phyloP scores from a whole-genome alignment of 208 protist species.

The Angomonas deanei region DNA sequence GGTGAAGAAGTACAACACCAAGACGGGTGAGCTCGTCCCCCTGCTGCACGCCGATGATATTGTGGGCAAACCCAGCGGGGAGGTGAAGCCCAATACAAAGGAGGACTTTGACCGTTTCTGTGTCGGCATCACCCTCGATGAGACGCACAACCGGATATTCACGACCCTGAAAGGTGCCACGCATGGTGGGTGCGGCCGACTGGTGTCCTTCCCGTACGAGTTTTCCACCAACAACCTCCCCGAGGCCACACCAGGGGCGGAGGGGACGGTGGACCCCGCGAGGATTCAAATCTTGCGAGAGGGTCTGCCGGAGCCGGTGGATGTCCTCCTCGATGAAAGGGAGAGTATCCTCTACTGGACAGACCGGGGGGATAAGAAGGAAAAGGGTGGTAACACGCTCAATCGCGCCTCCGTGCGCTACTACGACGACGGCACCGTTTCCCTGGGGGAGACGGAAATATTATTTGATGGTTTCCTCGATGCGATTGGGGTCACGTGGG shows the following conservation, averaged over 20 bases:
- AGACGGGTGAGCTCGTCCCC: slow-evolving; percentile 31
- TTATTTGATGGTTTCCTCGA: slow-evolving; percentile 31
- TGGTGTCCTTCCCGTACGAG: slow-evolving; percentile 32
- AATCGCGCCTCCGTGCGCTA: slow-evolving; percentile 23
- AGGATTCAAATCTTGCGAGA: slow-evolving; percentile 16
- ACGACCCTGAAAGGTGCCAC: slow-evolving; percentile 40
- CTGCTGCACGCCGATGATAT: slow-evolving; percentile 27
- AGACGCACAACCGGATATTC: slow-evolving; percentile 32
- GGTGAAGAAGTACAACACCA: slow-evolving; percentile 40
- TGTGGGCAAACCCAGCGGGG: slow-evolving; percentile 1
- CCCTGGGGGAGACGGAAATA: slow-evolving; percentile 20
- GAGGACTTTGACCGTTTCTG: slow-evolving; percentile 29
- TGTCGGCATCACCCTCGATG: slow-evolving; percentile 36
- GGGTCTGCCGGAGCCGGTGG: slow-evolving; percentile 35
- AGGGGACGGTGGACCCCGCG: slow-evolving; percentile 29
- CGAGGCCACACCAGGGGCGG: slow-evolving; percentile 8
- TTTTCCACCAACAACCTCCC: slow-evolving; percentile 25
- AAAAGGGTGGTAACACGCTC: slow-evolving; percentile 28
- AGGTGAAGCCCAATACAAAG: slow-evolving; percentile 10
- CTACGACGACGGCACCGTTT: slow-evolving; percentile 10
- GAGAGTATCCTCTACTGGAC: slow-evolving; percentile 39
- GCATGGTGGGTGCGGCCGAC: slow-evolving; percentile 26
- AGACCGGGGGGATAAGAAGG: slow-evolving; percentile 24
- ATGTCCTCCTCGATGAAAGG: slow-evolving; percentile 26
- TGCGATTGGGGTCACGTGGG: slow-evolving; percentile 35